These are phyloP conservation scores for Drechslerella stenobrocha DNA, from an alignment of 2,329 filamentous ascomycete genomes.

Conservation along the genomic window DNA sequence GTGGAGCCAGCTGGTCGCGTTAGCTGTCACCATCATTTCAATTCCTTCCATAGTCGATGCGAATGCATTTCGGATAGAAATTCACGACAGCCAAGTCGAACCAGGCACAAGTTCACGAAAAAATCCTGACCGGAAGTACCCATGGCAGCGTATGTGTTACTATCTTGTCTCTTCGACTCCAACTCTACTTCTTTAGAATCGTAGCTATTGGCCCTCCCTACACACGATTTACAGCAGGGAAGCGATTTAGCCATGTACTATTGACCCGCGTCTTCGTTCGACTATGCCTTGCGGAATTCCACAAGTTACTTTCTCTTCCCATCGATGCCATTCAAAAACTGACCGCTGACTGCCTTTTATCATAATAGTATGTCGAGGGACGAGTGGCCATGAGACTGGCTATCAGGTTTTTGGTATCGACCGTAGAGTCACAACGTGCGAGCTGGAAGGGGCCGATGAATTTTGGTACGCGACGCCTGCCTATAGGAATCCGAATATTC, in stretches of 20 bases:
- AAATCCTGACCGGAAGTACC: too few relatives aligned
- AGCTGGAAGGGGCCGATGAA: neutral
- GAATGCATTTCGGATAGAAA: neutral
- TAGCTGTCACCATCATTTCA: neutral
- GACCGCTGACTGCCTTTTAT: too few relatives aligned
- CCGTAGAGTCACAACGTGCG: slow-evolving; percentile 1
- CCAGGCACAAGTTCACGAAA: too few relatives aligned
- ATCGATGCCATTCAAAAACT: too few relatives aligned
- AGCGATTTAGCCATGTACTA: too few relatives aligned
- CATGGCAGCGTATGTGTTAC: neutral
- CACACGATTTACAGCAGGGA: neutral
- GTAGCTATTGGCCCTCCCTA: too few relatives aligned
- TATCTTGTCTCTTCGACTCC: neutral
- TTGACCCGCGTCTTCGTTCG: too few relatives aligned
- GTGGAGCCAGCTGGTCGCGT: neutral
- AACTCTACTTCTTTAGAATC: too few relatives aligned
- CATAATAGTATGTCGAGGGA: slow-evolving; percentile 4
- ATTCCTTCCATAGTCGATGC: neutral
- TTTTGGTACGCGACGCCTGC: neutral
- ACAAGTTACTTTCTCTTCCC: too few relatives aligned
- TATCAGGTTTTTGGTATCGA: slow-evolving; percentile 6
- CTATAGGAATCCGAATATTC: too few relatives aligned
- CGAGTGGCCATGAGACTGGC: neutral
- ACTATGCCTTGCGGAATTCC: too few relatives aligned
- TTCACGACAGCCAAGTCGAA: neutral